Evolutionary conservation across 768 basidiomycete genomes (phyloP), one percentile per base, ranked within the genome.

Genomic region (Boletus reticulatus): DNA sequence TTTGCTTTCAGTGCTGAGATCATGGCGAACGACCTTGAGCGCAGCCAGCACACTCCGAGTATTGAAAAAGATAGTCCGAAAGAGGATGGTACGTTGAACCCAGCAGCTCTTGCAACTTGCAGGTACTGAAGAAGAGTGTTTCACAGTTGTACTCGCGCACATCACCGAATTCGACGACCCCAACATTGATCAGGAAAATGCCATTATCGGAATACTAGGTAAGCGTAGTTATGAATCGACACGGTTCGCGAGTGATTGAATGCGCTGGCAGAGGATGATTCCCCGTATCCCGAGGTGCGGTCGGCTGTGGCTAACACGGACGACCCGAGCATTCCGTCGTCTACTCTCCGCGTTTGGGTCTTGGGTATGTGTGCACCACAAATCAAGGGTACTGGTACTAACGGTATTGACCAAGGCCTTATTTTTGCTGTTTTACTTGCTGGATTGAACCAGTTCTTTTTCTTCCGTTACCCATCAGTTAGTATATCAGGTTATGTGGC

Each of bases 221-320:
- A 12, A 48, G 49, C 6, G 12, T 41, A 4, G 4, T 31, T n/a
- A 11, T 22, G 5, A 17, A n/a, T 17, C 4, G 4, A 29, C 13
- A 36, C 27, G 13, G 16, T 10, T 20, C 14, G 43, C 19, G 32
- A 29, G 3, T 9, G 4, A 76, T 71, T 63, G 17, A 55, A 10
- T 38, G 13, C 14, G 5, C 42, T 17, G 29, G 8, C 51, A 76
- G 80, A 80, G 65, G 87, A 92, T 60, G 91, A 92, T 67, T 91
- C 89, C 4, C 91, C 91, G 5, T 93, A 93, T 66, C 88, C 88
- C 7, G 91, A 93, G 67, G 89, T 90, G 13, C 82, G 88, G 43
- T 84, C 86, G 9, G 87, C 88, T 8, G 88, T 89, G 10, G 82
- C 85, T 19, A 88, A 87, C 68, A 83, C 80, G 32, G 88, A 90